phyloP scores from a whole-genome alignment of 768 basidiomycete species.

The Cubamyces sp. region DNA sequence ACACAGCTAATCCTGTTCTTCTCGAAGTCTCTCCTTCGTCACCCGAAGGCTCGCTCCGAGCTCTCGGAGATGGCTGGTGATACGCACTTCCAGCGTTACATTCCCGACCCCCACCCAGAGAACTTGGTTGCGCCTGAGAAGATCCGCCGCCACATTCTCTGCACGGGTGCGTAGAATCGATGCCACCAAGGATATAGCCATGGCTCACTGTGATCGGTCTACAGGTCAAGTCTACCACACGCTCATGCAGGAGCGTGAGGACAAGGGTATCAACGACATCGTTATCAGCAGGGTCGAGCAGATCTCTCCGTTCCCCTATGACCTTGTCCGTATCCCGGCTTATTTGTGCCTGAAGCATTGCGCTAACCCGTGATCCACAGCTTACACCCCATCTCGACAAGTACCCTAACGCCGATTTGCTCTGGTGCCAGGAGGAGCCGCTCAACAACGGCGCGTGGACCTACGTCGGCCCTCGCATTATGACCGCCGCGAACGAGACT shows the following conservation, averaged over 20 bases:
- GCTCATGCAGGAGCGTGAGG: conserved; percentile 87
- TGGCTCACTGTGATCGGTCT: conserved; percentile 1
- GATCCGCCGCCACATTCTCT: conserved; percentile 90
- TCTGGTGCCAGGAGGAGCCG: conserved; percentile 98
- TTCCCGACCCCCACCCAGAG: conserved; percentile 82
- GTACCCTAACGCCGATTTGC: conserved; percentile 91
- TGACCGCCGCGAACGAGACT: conserved; percentile 88
- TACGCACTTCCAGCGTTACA: conserved; percentile 89
- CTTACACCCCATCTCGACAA: conserved; percentile 92
- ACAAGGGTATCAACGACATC: conserved; percentile 89
- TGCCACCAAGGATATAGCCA: too few relatives aligned
- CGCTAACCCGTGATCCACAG: conserved; percentile 41
- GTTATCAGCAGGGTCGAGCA: conserved; percentile 96
- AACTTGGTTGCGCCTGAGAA: conserved; percentile 79
- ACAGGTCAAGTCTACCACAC: conserved; percentile 93
- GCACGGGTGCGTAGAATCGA: conserved; percentile 60
- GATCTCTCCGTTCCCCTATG: conserved; percentile 96
- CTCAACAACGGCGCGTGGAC: conserved; percentile 98
- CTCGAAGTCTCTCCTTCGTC: conserved; percentile 94
- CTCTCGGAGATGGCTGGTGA: conserved; percentile 89
- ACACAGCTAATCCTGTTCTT: conserved; percentile 74
- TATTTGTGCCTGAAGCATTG: not conserved
- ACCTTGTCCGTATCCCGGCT: conserved; percentile 60
- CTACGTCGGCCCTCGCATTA: conserved; percentile 90
- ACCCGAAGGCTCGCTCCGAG: conserved; percentile 87